Base-by-base conservation (phyloP, 2,329 filamentous ascomycete genomes). In the Apiospora sp. region DNA sequence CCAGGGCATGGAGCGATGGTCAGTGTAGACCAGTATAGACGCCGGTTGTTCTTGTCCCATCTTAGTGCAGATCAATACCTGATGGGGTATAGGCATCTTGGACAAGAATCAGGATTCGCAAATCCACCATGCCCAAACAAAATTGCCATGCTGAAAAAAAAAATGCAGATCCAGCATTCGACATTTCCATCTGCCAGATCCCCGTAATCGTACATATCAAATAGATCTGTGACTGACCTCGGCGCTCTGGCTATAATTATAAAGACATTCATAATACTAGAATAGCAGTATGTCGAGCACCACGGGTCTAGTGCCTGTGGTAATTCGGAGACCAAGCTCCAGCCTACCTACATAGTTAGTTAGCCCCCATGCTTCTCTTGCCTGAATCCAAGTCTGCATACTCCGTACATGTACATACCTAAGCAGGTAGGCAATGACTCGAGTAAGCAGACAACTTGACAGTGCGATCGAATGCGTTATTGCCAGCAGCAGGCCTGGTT, bases 71-170 rank as follows among this genome's bases (percentile, higher is more conserved):
- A 64, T 64, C 58, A 64, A 34, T 41, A 41, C 58, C 58, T 41
- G 34, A 41, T 41, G 34, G n/a, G n/a, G 58, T 22, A 41, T n/a
- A 22, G 58, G 58, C 34, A 24, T 19, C 10, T 22, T 37, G 54
- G 54, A 14, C 30, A 13, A 10, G 58, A 64, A 41, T 41, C 58
- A 37, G 34, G 34, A 41, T 24, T 64, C 22, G 4, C 58, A 64
- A 64, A 41, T 41, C 58, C 58, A 64, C 58, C 34, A 64, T 64
- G 58, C 19, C 58, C 34, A 41, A 64, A 64, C 58, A 41, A 64
- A 64, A 64, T 64, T 64, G 58, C 58, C 58, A 64, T 64, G 58
- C 22, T 64, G 34, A 41, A 41, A 41, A 64, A 41, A 64, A 22
- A 24, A 30, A 37, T 37, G 54, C 54, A 64, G 54, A 64, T 64